These are phyloP conservation scores for Penicillium cosmopolitanum DNA, from an alignment of 495 filamentous ascomycete species.

Conservation along the genomic window DNA sequence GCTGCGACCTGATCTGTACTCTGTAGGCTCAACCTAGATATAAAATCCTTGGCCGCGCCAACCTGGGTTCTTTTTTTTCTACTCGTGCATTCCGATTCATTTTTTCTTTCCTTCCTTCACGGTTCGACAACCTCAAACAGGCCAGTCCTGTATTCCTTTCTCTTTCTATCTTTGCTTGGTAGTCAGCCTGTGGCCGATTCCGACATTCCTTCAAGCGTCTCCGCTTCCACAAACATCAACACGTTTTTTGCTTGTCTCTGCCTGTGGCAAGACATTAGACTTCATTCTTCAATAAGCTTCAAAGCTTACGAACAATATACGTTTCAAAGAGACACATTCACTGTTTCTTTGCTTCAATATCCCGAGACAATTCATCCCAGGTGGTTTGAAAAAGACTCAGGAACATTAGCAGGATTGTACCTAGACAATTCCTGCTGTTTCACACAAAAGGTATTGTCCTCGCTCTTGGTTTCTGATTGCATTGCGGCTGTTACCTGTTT, in stretches of 20 bases:
- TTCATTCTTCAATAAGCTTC: not conserved
- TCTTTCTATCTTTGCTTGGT: constrained; percentile 29
- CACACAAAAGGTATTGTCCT: constrained; percentile 30
- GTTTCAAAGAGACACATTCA: constrained; percentile 10
- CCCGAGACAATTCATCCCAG: constrained; percentile 5
- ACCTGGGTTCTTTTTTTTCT: constrained; percentile 18
- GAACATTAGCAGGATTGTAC: constrained; percentile 18
- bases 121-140: constrained; percentile 37
- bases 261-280: constrained; percentile 1
- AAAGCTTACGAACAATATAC: constrained; percentile 1
- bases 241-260: not conserved
- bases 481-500: constrained; percentile 6
- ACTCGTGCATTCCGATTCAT: constrained; percentile 31
- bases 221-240: not conserved
- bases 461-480: constrained; percentile 10
- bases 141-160: constrained; percentile 45
- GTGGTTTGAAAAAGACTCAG: not conserved
- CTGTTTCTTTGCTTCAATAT: constrained; percentile 1
- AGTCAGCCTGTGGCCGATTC: constrained; percentile 40
- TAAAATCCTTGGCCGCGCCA: constrained; percentile 28
- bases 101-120: constrained; percentile 25
- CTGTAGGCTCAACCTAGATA: constrained; percentile 15
- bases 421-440: constrained; percentile 12
- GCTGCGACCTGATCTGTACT: not conserved
- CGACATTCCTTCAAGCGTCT: constrained; percentile 34